Evolutionary conservation across 805 yeast genomes (phyloP).

Genomic region (Yarrowia deformans): DNA sequence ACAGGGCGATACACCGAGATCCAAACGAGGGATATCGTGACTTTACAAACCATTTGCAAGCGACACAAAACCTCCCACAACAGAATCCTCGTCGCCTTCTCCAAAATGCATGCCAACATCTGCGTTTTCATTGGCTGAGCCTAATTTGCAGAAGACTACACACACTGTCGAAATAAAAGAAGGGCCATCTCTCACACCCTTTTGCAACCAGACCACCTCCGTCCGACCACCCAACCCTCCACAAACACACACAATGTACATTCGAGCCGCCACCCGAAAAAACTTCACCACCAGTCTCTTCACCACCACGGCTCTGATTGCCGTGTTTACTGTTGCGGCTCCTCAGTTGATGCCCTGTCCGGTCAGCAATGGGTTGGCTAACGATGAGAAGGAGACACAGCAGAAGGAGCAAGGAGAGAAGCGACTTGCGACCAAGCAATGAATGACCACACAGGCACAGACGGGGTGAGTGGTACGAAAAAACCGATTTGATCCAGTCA

Average conservation of each 20-base stretch:
- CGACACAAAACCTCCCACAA: no score
- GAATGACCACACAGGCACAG: no score
- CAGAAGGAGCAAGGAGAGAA: background rate
- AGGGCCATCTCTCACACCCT: background rate
- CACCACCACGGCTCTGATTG: conserved; percentile 76
- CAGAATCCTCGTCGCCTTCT: no score
- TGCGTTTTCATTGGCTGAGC: conserved; percentile 13
- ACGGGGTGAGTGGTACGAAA: no score
- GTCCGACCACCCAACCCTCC: background rate
- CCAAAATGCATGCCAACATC: conserved; percentile 16
- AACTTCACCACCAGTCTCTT: conserved; percentile 69
- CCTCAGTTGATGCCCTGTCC: conserved; percentile 53
- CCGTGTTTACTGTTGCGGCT: conserved; percentile 68
- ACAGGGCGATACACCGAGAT: no score
- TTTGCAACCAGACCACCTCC: background rate
- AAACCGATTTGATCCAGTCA: no score
- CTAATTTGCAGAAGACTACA: background rate
- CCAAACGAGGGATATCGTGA: no score
- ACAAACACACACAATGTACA: conserved; percentile 54
- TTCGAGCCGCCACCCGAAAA: conserved; percentile 64
- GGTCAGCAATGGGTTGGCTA: conserved; percentile 39
- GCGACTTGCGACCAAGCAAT: no score
- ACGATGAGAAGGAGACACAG: conserved; percentile 25
- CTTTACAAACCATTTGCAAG: no score
- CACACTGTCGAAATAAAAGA: background rate